phyloP scores from a whole-genome alignment of 163 green algal genomes.

The Coccomyxa subellipsoidea region DNA sequence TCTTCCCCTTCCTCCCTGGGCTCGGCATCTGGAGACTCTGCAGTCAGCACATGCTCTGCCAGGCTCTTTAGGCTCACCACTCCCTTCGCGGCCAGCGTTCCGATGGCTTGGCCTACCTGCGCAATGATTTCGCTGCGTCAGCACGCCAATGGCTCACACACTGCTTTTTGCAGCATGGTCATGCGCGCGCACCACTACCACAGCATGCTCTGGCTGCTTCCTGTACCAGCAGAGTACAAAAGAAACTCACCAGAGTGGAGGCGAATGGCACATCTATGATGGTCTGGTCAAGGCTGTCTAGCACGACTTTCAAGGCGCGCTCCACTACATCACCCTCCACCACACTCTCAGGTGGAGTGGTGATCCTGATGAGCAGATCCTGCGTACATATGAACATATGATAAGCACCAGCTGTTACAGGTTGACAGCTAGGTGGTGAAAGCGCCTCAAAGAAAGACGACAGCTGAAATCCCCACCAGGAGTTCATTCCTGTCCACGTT shows the following conservation, averaged over 20 bases:
- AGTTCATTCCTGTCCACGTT: constrained; percentile 20
- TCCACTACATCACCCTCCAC: constrained; percentile 21
- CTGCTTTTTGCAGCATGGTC: no score
- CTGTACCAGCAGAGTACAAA: no score
- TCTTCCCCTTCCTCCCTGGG: constrained; percentile 30
- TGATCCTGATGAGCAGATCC: neutral
- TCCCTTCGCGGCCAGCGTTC: neutral
- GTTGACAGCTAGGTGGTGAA: no score
- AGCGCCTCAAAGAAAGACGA: no score
- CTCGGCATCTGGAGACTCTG: constrained; percentile 10
- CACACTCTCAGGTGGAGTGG: neutral
- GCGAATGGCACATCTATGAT: neutral
- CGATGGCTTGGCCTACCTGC: constrained; percentile 24
- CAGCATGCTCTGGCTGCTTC: no score
- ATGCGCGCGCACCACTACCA: no score
- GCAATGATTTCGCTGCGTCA: neutral
- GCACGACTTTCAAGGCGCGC: constrained; percentile 15
- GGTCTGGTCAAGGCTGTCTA: neutral
- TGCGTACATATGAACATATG: neutral
- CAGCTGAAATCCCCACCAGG: neutral
- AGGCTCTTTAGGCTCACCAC: constrained; percentile 18
- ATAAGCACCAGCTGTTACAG: no score
- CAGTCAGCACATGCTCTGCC: constrained; percentile 23
- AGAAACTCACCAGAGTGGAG: neutral
- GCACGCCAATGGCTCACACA: neutral